Conservation (phyloP, 2,329 filamentous ascomycete genomes). For the Colletotrichum sansevieriae region DNA sequence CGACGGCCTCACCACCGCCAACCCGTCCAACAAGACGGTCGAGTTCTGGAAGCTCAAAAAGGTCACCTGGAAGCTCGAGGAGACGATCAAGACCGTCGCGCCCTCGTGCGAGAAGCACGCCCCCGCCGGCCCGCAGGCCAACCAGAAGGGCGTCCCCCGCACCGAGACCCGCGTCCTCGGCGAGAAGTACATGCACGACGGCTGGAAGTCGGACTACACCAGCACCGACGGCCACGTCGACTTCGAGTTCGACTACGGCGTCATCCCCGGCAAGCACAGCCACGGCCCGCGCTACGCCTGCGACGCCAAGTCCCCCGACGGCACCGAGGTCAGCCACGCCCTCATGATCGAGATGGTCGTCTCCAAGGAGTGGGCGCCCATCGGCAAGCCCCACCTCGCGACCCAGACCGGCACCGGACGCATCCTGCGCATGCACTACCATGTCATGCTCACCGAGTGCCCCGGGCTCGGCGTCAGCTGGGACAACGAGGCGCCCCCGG, state of each 20-base stretch:
- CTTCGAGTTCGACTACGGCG: slow-evolving; percentile 83
- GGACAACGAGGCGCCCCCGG: slow-evolving; percentile 95
- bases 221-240: slow-evolving; percentile 72
- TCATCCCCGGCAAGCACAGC: slow-evolving; percentile 54
- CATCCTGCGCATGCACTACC: slow-evolving; percentile 93
- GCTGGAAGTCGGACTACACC: slow-evolving; percentile 84
- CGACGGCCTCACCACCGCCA: slow-evolving; percentile 83
- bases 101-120: slow-evolving; percentile 84
- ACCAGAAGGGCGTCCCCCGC: slow-evolving; percentile 77
- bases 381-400: slow-evolving; percentile 74
- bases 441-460: slow-evolving; percentile 83
- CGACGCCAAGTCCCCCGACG: slow-evolving; percentile 80
- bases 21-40: slow-evolving; percentile 77
- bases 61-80: slow-evolving; percentile 92
- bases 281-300: slow-evolving; percentile 75
- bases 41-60: slow-evolving; percentile 90
- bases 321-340: slow-evolving; percentile 84
- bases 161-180: slow-evolving; percentile 83
- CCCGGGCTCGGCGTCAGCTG: slow-evolving; percentile 91
- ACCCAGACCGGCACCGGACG: slow-evolving; percentile 91
- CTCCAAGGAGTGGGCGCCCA: slow-evolving; percentile 86
- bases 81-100: slow-evolving; percentile 83
- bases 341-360: slow-evolving; percentile 95
- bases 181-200: slow-evolving; percentile 83
- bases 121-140: slow-evolving; percentile 59